Base-by-base conservation (phyloP, 2,329 filamentous ascomycete species). In the Botrytis pseudocinerea region DNA sequence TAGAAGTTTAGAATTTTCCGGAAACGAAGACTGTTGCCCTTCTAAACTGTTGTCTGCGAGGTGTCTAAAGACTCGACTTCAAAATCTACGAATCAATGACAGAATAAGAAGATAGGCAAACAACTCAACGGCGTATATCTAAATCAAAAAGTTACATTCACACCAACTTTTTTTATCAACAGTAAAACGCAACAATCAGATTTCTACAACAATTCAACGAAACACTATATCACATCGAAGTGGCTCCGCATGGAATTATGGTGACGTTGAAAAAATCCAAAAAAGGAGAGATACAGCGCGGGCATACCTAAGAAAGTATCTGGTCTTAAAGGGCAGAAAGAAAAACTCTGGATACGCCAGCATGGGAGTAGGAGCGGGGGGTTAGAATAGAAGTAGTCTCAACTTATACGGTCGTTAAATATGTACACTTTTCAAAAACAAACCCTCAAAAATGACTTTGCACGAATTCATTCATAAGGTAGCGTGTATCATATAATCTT, bases 31-130 rank as follows among this genome's bases (percentile, higher is more conserved):
- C 10, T 54, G 4, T n/a, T 54, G 12, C 1, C 4, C 25, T 14
- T 54, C 4, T 16, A 16, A n/a, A n/a, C 6, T n/a, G 48, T n/a
- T 54, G 48, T 25, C 48, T 54, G n/a, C 25, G 16, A 54, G 48
- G 25, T 12, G 12, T n/a, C 25, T 54, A n/a, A 4, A 51, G 16
- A 51, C 5, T 51, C 12, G 12, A 16, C 5, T 0, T 6, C 1
- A 1, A 16, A n/a, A 51, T 14, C 0, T 14, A 1, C 1, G 4
- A n/a, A n/a, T 6, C 10, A n/a, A n/a, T 51, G 2, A 51, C 48
- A n/a, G 4, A n/a, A 14, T 51, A n/a, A 14, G 25, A 51, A n/a
- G 48, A 16, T 51, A 5, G 5, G 2, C 5, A 54, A 16, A n/a
- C 12, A 16, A 54, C n/a, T 10, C 48, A 54, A 54, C 25, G n/a